phyloP scores from a whole-genome alignment of 768 basidiomycete genomes.

The Hortiboletus campestris region DNA sequence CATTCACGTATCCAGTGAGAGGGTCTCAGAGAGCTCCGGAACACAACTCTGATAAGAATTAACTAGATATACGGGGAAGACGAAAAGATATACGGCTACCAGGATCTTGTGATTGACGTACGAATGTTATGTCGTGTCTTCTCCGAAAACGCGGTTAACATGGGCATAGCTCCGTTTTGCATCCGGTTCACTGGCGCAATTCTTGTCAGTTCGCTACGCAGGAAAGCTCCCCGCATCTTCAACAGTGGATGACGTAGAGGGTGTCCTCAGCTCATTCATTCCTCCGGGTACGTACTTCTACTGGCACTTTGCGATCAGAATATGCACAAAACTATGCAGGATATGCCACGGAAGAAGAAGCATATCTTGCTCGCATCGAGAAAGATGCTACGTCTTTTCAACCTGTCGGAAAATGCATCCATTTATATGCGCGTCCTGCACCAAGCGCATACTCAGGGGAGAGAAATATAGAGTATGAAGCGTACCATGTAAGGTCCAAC shows the following conservation, averaged over 20 bases:
- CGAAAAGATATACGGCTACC: constrained; percentile 94
- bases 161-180: constrained; percentile 69
- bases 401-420: constrained; percentile 73
- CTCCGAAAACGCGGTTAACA: constrained; percentile 1
- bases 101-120: constrained; percentile 80
- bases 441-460: constrained; percentile 43
- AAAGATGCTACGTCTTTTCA: constrained; percentile 74
- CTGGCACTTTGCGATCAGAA: not conserved
- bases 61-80: constrained; percentile 90
- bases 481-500: constrained; percentile 72
- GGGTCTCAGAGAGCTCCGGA: not conserved
- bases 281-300: constrained; percentile 51
- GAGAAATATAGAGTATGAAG: constrained; percentile 76
- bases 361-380: constrained; percentile 70
- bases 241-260: constrained; percentile 86
- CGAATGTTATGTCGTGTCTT: constrained; percentile 24
- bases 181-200: constrained; percentile 82
- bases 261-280: constrained; percentile 71
- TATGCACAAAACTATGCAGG: constrained; percentile 37
- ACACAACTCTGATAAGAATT: constrained; percentile 2
- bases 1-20: constrained; percentile 91
- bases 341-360: constrained; percentile 64
- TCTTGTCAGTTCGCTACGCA: constrained; percentile 65
- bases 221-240: constrained; percentile 61
- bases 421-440: constrained; percentile 68